Conservation (phyloP, 768 basidiomycete species). For the Zangia roseola region DNA sequence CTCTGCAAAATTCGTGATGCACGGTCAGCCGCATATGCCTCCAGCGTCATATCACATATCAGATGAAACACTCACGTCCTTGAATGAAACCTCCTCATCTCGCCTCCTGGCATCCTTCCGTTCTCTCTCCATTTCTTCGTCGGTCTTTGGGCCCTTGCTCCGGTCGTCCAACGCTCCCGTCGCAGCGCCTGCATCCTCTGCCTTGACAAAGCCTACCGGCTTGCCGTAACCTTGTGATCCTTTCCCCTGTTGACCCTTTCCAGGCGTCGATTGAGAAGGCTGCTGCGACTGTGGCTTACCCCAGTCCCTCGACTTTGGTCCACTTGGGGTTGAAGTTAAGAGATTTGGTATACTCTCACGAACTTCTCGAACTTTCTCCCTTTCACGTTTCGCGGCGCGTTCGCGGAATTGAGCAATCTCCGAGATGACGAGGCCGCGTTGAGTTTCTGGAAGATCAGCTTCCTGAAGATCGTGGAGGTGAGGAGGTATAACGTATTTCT, state of each 20-base stretch:
- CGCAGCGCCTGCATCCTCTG: conserved; percentile 46
- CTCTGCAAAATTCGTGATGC: conserved; percentile 48
- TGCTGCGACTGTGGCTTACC: conserved; percentile 50
- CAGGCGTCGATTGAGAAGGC: conserved; percentile 34
- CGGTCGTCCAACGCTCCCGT: conserved; percentile 36
- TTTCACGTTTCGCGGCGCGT: conserved; percentile 85
- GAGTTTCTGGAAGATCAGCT: conserved; percentile 93
- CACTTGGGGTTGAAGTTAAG: conserved; percentile 51
- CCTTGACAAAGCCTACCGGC: conserved; percentile 82
- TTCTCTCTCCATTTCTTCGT: conserved; percentile 86
- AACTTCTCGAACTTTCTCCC: conserved; percentile 83
- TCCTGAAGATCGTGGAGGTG: conserved; percentile 96
- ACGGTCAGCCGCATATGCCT: background rate
- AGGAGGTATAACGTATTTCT: conserved; percentile 90
- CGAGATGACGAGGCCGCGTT: conserved; percentile 88
- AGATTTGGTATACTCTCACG: conserved; percentile 54
- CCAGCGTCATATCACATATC: background rate
- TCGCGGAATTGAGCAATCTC: conserved; percentile 97
- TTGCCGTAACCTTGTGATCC: conserved; percentile 76
- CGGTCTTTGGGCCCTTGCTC: conserved; percentile 57
- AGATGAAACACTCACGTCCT: conserved; percentile 61
- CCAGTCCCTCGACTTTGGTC: conserved; percentile 79
- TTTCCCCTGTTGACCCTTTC: conserved; percentile 51
- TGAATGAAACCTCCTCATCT: conserved; percentile 82
- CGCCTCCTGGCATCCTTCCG: conserved; percentile 70